phyloP scores from a whole-genome alignment of 345 rosid genomes.

The Reutealis trisperma region DNA sequence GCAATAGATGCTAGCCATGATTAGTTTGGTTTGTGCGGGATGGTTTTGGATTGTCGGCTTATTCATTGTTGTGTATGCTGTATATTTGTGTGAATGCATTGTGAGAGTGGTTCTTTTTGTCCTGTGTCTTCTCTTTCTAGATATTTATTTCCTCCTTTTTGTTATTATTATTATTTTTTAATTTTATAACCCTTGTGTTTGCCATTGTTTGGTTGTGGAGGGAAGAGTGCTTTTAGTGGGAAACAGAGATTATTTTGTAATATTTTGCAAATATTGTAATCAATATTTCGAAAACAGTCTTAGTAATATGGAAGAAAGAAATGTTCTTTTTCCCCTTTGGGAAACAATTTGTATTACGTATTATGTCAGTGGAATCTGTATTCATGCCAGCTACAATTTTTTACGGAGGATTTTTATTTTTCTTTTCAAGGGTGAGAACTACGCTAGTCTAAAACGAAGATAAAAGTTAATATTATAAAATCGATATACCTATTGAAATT shows the following conservation, averaged over 20 bases:
- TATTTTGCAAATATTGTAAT: conserved; percentile 37
- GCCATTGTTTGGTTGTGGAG: conserved; percentile 20
- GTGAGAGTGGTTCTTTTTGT: conserved; percentile 18
- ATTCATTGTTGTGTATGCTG: conserved; percentile 46
- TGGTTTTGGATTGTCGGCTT: conserved; percentile 10
- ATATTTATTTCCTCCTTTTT: conserved; percentile 11
- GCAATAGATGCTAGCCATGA: conserved; percentile 55
- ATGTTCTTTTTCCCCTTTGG: neutral
- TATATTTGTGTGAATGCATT: conserved; percentile 57
- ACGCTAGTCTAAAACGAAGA: too few relatives aligned
- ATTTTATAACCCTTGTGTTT: conserved; percentile 10
- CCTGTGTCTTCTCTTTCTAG: neutral
- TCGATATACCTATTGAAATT: too few relatives aligned
- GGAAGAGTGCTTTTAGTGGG: conserved; percentile 26
- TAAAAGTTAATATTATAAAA: too few relatives aligned
- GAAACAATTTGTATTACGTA: neutral
- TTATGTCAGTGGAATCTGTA: too few relatives aligned
- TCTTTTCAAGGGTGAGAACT: too few relatives aligned
- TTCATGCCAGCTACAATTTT: too few relatives aligned
- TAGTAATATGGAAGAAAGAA: neutral
- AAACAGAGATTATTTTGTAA: conserved; percentile 22
- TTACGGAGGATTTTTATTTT: too few relatives aligned
- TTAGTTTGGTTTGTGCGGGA: conserved; percentile 14
- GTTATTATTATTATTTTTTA: neutral
- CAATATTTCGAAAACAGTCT: conserved; percentile 14